phyloP scores from a whole-genome alignment of 179 eudicot genomes.

The Silene vulgaris region DNA sequence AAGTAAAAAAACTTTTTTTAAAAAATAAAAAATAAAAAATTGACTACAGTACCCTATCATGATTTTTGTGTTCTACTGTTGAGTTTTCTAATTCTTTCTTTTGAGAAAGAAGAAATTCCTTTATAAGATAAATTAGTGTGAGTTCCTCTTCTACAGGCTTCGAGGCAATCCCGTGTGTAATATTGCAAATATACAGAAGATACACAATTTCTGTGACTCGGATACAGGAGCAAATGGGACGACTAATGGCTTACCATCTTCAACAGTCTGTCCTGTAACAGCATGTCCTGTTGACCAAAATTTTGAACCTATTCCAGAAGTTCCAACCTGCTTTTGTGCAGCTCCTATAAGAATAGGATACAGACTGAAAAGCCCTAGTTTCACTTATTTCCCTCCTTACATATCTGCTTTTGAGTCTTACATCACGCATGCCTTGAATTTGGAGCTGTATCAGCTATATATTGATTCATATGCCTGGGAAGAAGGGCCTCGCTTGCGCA shows the following conservation, averaged over 20 bases:
- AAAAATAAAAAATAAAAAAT: too few relatives aligned
- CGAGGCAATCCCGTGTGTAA: conserved; percentile 64
- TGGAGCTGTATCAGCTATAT: conserved; percentile 47
- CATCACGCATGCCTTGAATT: conserved; percentile 39
- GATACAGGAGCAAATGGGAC: conserved; percentile 36
- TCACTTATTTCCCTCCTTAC: conserved; percentile 56
- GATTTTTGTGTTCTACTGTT: conserved; percentile 3
- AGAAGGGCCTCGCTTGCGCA: conserved; percentile 64
- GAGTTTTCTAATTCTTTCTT: not conserved
- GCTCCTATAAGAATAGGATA: conserved; percentile 61
- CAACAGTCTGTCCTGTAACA: conserved; percentile 39
- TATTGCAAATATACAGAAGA: conserved; percentile 31
- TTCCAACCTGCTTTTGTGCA: conserved; percentile 60
- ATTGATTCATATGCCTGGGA: conserved; percentile 65
- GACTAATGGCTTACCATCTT: conserved; percentile 22
- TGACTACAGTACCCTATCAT: not conserved
- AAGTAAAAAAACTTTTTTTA: too few relatives aligned
- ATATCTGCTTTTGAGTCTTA: conserved; percentile 38
- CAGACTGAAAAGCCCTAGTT: conserved; percentile 75
- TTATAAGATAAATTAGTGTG: conserved; percentile 12
- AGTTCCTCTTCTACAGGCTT: conserved; percentile 43
- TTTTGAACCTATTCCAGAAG: conserved; percentile 55
- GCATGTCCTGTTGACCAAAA: conserved; percentile 49
- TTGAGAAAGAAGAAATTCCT: not conserved
- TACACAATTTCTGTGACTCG: conserved; percentile 45